Evolutionary conservation across 176 grass and related monocot species (phyloP), one percentile per base, ranked within the genome.

Genomic region (Rhynchospora breviuscula): DNA sequence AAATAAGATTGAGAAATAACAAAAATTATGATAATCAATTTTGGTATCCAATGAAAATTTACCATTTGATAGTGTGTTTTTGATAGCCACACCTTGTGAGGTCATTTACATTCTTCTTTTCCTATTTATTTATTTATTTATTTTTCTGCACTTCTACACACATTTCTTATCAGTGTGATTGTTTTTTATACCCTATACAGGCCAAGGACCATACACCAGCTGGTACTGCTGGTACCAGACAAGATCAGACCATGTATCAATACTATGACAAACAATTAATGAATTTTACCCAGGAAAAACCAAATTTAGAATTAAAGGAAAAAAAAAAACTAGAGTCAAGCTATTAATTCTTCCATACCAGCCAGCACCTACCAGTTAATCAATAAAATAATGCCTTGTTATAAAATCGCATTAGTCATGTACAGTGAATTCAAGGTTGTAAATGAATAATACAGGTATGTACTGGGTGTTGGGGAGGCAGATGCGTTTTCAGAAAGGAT

Each of bases 401-500:
- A 56, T 78, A 77, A 35, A 13, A 54, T 78, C 49, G 17, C 23
- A 35, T 51, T 52, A 52, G 48, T 78, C 13, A 54, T 56, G 73
- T 57, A 35, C 23, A 33, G 8, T 57, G 25, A 78, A 57, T 57
- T 78, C 5, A 57, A 56, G 25, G 23, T 7, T 78, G 51, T 78
- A 31, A 46, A 1, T 47, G 66, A 71, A 56, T 68, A 80, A 86
- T 92, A 86, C 86, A 99, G 96, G 71, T 99, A 99, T 88, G 96
- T 99, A 67, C 93, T 99, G 89, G 96, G 96, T 75, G 91, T 99
- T 88, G 96, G 96, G 52, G 96, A 99, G 90, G 96, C 96, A 23
- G 91, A 99, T 89, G 96, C 93, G 19, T 99, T 99, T 87, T 99
- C 96, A 67, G 96, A 99, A 85, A 93, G 96, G 84, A 88, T 99